Evolutionary conservation across 2,329 filamentous ascomycete species (phyloP), one percentile per base, ranked within the genome.

Genomic region (Endocalyx cinctus): DNA sequence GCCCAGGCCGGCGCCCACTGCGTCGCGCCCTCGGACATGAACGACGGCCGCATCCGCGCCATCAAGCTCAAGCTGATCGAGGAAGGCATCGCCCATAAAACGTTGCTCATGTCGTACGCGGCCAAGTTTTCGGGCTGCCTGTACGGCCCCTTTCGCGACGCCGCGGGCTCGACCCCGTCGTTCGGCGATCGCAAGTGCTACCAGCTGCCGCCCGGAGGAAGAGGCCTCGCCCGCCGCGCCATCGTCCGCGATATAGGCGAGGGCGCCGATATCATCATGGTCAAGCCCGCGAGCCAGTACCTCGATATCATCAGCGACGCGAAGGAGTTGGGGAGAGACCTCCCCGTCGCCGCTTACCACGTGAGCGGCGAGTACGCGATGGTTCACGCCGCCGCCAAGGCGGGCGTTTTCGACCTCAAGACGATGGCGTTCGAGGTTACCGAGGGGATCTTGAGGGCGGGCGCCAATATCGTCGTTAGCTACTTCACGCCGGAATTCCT

Each of bases 51-150:
- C 45, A 94, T 98, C 53, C 86, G 90, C 38, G 90, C 89, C 41
- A 98, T 98, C 62, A 98, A 98, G 72, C 76, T 96, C 34, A 97
- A 96, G 70, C 72, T 98, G 42, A 97, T 97, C 38, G 90, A 97
- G 62, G 82, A 88, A 38, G 90, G 90, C 34, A 85, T 97, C 49
- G 84, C 89, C 6, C 92, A 98, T 67, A 82, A 84, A 57, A 84
- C 90, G 10, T 76, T 94, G 34, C 74, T 98, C 41, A 97, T 98
- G 92, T 95, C 88, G 5, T 98, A 98, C 64, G 88, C 88, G 11
- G 92, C 92, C 54, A 98, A 98, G 61, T 98, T 98, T 66, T 90
- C 86, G 15, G 92, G 92, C 28, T 97, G 89, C 58, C 68, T 97
- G 8, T 98, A 98, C 64, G 92, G 92, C 0, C 92, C 92, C 10